phyloP scores from a whole-genome alignment of 2,329 filamentous ascomycete species.

The Calonectria montana region DNA sequence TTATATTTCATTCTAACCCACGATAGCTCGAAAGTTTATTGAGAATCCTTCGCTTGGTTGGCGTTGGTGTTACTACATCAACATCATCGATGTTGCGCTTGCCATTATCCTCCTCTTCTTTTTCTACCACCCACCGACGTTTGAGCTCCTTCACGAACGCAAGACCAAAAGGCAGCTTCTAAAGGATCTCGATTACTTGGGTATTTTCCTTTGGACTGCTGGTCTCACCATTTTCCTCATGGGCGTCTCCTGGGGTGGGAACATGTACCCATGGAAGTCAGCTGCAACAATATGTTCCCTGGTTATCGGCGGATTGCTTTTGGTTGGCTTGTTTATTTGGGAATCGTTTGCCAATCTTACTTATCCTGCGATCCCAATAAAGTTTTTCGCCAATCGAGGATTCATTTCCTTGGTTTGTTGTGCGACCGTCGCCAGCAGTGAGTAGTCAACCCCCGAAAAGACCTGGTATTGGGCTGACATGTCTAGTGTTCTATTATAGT shows the following conservation, averaged over 20 bases:
- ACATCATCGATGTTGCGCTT: constrained; percentile 50
- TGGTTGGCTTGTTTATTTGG: constrained; percentile 52
- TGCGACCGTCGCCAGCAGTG: constrained; percentile 49
- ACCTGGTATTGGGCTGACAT: background rate
- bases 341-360: constrained; percentile 49
- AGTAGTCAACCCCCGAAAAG: constrained; percentile 31
- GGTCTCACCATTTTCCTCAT: constrained; percentile 59
- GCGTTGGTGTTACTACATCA: constrained; percentile 56
- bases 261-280: constrained; percentile 56
- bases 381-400: constrained; percentile 51
- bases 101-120: constrained; percentile 49
- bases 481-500: constrained; percentile 25
- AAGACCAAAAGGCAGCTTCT: constrained; percentile 50
- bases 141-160: constrained; percentile 51
- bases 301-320: constrained; percentile 46
- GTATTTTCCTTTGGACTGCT: constrained; percentile 57
- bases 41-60: constrained; percentile 49
- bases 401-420: constrained; percentile 50
- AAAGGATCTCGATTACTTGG: constrained; percentile 55
- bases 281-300: constrained; percentile 52
- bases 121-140: constrained; percentile 56
- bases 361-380: constrained; percentile 50
- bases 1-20: background rate
- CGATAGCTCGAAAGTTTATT: constrained; percentile 48
- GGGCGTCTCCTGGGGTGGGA: constrained; percentile 58